phyloP scores from a whole-genome alignment of 345 rosid species.

The Pelargonium nanum region DNA sequence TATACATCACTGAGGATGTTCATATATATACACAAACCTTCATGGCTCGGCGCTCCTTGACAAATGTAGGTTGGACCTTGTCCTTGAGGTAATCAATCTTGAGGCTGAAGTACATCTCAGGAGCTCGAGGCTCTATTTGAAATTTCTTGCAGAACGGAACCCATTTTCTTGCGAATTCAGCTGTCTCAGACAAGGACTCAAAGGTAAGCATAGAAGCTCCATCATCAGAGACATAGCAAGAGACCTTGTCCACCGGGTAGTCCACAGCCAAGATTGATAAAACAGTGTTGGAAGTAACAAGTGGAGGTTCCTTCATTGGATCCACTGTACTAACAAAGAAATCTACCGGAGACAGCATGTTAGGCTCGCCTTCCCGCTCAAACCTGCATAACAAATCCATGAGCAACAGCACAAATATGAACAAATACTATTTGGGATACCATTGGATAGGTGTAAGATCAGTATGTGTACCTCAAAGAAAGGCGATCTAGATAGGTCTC shows the following conservation, averaged over 20 bases:
- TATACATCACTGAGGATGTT: not conserved
- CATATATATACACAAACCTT: conserved; percentile 37
- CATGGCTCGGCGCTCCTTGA: conserved; percentile 93
- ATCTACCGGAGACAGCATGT: conserved; percentile 73
- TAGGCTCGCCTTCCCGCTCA: conserved; percentile 87
- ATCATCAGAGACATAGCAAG: conserved; percentile 91
- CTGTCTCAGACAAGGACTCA: conserved; percentile 73
- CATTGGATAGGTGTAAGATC: too few relatives aligned
- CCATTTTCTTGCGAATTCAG: conserved; percentile 77
- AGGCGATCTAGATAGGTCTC: conserved; percentile 92
- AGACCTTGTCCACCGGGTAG: conserved; percentile 84
- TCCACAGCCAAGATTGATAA: conserved; percentile 92
- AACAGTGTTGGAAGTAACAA: conserved; percentile 80
- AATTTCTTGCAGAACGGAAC: conserved; percentile 79
- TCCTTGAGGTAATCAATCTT: conserved; percentile 92
- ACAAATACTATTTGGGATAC: too few relatives aligned
- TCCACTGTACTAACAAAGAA: conserved; percentile 96
- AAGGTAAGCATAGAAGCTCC: conserved; percentile 97
- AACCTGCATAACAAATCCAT: conserved; percentile 34
- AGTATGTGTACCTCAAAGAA: conserved; percentile 55
- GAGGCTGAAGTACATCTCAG: conserved; percentile 59
- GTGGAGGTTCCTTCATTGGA: conserved; percentile 98
- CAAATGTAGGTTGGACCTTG: conserved; percentile 91
- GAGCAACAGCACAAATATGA: too few relatives aligned
- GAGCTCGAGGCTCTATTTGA: conserved; percentile 64